A percentile compares a stretch with the other conserved stretches of the same genome.
These are phyloP conservation scores for Nannochloris sp. DNA, from an alignment of 139 green algal species.

Conservation along the genomic window DNA sequence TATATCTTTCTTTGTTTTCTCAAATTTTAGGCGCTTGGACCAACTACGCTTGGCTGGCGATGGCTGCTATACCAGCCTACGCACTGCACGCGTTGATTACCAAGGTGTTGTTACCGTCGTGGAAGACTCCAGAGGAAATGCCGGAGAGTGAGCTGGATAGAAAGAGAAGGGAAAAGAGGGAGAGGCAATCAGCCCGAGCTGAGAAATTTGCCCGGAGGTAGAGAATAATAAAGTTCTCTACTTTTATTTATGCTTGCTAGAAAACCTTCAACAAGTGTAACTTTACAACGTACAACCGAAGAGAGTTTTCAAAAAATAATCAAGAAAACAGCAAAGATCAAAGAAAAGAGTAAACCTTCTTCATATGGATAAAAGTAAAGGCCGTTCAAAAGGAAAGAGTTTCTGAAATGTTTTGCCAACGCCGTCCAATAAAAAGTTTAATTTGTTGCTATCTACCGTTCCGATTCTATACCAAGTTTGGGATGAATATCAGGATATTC, in stretches of 20 bases:
- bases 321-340: too few relatives aligned
- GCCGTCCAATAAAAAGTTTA: too few relatives aligned
- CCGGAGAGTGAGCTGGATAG: constrained; percentile 17
- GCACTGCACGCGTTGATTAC: constrained; percentile 6
- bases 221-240: not conserved
- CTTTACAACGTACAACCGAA: too few relatives aligned
- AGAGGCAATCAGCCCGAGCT: constrained; percentile 22
- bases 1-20: constrained; percentile 61
- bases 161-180: constrained; percentile 40
- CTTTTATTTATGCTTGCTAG: too few relatives aligned
- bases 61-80: constrained; percentile 32
- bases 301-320: too few relatives aligned
- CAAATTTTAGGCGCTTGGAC: constrained; percentile 35
- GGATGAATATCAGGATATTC: constrained; percentile 56
- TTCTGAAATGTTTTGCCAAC: too few relatives aligned
- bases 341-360: too few relatives aligned
- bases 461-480: constrained; percentile 20
- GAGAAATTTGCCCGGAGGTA: constrained; percentile 18
- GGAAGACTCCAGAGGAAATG: not conserved
- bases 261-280: too few relatives aligned
- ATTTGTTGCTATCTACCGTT: too few relatives aligned
- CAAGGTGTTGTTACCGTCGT: constrained; percentile 29
- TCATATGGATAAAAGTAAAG: too few relatives aligned
- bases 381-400: too few relatives aligned
- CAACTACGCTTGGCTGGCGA: constrained; percentile 43